These are phyloP conservation scores for Schrenkiella parvula DNA, from an alignment of 345 rosid genomes.

Conservation along the genomic window DNA sequence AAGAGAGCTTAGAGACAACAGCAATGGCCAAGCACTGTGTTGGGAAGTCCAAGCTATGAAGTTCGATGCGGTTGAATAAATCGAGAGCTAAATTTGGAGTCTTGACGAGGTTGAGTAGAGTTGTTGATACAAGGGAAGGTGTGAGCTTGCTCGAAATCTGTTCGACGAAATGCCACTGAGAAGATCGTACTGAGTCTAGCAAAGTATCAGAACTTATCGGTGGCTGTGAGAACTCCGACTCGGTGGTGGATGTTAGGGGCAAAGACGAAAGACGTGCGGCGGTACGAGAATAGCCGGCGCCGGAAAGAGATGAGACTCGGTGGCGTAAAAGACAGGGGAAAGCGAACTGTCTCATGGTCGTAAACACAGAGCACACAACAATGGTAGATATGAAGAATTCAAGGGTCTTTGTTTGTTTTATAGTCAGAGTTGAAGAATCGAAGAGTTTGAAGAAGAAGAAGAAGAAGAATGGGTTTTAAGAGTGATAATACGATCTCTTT, in stretches of 20 bases:
- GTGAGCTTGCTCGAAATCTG: conserved; percentile 43
- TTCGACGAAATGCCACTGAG: conserved; percentile 80
- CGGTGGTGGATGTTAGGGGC: neutral
- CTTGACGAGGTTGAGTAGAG: conserved; percentile 46
- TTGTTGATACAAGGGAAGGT: conserved; percentile 42
- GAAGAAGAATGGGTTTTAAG: neutral
- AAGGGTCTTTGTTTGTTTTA: neutral
- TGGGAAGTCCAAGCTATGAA: conserved; percentile 40
- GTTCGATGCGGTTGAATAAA: conserved; percentile 44
- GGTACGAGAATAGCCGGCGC: neutral
- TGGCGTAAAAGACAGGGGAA: conserved; percentile 3
- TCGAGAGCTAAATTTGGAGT: conserved; percentile 55
- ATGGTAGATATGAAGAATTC: neutral
- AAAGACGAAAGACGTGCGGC: conserved; percentile 27
- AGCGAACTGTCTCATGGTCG: conserved; percentile 20
- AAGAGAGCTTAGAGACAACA: conserved; percentile 47
- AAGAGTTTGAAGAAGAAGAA: neutral
- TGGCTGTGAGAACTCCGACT: conserved; percentile 4
- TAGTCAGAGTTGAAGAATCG: neutral
- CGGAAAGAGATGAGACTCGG: neutral
- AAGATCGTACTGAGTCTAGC: conserved; percentile 38
- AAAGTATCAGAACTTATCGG: conserved; percentile 12
- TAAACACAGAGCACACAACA: neutral
- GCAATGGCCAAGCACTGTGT: conserved; percentile 63
- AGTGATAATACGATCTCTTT: no score